Evolutionary conservation across 1,284 basidiomycete species (phyloP).

Genomic region (Xerocomus minutiporus): DNA sequence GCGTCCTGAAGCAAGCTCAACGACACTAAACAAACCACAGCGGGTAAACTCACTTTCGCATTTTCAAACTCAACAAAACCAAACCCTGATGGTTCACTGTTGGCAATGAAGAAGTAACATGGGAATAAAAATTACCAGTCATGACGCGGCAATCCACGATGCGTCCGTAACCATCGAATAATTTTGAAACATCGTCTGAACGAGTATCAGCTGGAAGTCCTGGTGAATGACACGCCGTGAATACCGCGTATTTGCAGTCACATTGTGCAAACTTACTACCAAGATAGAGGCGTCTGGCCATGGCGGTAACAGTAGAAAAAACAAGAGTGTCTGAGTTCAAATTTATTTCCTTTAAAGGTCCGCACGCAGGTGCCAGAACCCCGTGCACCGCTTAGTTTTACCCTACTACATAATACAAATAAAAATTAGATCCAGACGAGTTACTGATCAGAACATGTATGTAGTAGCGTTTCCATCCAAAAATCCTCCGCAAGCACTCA

Average conservation of each 20-base stretch:
- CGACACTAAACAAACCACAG: not conserved
- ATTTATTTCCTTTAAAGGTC: conserved; percentile 34
- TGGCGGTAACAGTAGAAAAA: conserved; percentile 47
- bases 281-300: conserved; percentile 79
- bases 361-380: conserved; percentile 26
- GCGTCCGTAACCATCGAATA: conserved; percentile 82
- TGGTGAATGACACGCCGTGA: conserved; percentile 28
- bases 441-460: not conserved
- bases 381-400: conserved; percentile 11
- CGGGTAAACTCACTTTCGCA: conserved; percentile 47
- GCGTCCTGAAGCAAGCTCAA: conserved; percentile 57
- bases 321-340: conserved; percentile 38
- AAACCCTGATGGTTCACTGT: conserved; percentile 50
- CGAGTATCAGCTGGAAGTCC: conserved; percentile 77
- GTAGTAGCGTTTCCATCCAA: conserved; percentile 2
- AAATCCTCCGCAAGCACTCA: not conserved
- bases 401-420: not conserved
- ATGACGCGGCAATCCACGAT: conserved; percentile 91
- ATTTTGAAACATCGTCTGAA: conserved; percentile 75
- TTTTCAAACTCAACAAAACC: conserved; percentile 94
- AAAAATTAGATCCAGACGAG: not conserved
- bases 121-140: conserved; percentile 58
- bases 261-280: conserved; percentile 54
- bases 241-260: not conserved
- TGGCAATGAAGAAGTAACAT: not conserved